These are phyloP conservation scores for Chamaecyparis obtusa DNA, from an alignment of 75 land plant species.

Conservation along the genomic window DNA sequence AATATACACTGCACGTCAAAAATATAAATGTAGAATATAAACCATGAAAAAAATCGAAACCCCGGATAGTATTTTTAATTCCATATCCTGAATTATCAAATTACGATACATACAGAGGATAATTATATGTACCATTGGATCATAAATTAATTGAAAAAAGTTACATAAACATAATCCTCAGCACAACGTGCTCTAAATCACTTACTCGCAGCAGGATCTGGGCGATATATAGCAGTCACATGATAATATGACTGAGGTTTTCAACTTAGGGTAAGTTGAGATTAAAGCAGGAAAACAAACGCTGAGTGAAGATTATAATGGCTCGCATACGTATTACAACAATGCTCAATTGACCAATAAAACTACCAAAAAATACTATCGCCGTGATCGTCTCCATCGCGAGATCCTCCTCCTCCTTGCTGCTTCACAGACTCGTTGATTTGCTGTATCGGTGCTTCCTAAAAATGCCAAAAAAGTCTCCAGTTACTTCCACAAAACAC, in stretches of 20 bases:
- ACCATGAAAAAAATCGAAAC: background rate
- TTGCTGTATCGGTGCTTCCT: background rate
- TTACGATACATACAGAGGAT: too few species aligned
- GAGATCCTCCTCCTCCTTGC: background rate
- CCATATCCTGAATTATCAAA: too few species aligned
- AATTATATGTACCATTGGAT: too few species aligned
- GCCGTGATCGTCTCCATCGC: conserved; percentile 24
- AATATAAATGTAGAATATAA: background rate
- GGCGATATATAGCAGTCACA: background rate
- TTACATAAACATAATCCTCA: background rate
- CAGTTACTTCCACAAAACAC: too few species aligned
- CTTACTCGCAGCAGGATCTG: background rate
- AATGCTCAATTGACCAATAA: conserved; percentile 24
- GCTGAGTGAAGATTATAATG: conserved; percentile 24
- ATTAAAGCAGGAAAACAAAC: conserved; percentile 20
- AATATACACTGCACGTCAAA: background rate
- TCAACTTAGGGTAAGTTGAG: background rate
- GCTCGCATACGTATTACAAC: conserved; percentile 30
- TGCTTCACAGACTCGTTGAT: background rate
- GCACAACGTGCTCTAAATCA: background rate
- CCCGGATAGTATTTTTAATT: too few species aligned
- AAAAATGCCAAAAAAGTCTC: background rate
- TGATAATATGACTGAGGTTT: background rate
- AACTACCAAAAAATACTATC: conserved; percentile 23
- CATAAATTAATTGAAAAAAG: background rate